Evolutionary conservation across 2,329 filamentous ascomycete genomes (phyloP).

Genomic region (Capronia americana): DNA sequence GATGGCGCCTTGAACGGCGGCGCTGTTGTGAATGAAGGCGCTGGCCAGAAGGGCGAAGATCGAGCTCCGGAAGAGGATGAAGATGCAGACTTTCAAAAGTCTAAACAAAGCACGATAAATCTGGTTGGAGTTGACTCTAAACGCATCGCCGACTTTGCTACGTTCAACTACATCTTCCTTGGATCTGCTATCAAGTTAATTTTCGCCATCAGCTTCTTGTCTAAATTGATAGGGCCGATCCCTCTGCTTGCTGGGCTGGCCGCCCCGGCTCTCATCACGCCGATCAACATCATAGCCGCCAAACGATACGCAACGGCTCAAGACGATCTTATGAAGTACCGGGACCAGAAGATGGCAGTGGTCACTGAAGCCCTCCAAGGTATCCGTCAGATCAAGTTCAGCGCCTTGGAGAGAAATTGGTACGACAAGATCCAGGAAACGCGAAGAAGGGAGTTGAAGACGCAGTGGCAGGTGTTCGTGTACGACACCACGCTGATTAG

Average conservation of each 20-base stretch:
- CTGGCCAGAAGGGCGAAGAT: constrained; percentile 45
- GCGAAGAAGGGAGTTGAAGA: constrained; percentile 69
- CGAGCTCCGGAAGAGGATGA: constrained; percentile 53
- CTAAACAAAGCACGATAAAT: constrained; percentile 75
- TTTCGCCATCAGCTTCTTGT: constrained; percentile 70
- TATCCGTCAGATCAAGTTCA: constrained; percentile 85
- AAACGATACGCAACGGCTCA: constrained; percentile 70
- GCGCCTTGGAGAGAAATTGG: constrained; percentile 77
- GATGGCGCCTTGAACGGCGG: constrained; percentile 39
- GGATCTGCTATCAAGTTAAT: constrained; percentile 67
- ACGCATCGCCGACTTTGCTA: constrained; percentile 71
- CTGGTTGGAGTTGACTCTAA: constrained; percentile 77
- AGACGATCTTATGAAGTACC: constrained; percentile 73
- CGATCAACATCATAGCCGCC: constrained; percentile 71
- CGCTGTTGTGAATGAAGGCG: constrained; percentile 42
- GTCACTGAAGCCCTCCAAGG: constrained; percentile 79
- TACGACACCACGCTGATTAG: constrained; percentile 68
- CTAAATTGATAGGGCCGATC: constrained; percentile 74
- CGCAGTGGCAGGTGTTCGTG: constrained; percentile 70
- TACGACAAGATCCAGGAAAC: constrained; percentile 70
- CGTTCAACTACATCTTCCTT: constrained; percentile 70
- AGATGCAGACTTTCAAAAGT: constrained; percentile 62
- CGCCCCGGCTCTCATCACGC: constrained; percentile 68
- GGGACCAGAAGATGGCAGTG: constrained; percentile 76
- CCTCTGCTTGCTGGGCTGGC: constrained; percentile 70